Evolutionary conservation across 2,329 filamentous ascomycete genomes (phyloP).

Genomic region (Aspergillus spinulosporus): DNA sequence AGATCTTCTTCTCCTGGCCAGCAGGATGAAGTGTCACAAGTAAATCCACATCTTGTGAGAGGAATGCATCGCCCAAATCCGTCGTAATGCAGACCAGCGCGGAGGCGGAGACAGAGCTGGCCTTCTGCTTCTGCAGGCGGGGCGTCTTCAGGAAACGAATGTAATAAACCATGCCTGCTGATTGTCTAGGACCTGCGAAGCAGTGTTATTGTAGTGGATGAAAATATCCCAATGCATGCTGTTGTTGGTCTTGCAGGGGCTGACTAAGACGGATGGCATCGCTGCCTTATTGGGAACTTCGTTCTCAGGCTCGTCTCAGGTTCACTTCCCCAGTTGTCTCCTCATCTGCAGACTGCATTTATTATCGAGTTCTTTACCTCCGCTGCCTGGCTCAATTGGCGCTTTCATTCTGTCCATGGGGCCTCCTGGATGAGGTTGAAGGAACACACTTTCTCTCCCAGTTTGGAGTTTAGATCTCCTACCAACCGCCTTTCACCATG

Average conservation of each 20-base stretch:
- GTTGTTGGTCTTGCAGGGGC: constrained; percentile 20
- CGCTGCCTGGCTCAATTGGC: background rate
- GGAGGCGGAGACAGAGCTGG: constrained; percentile 45
- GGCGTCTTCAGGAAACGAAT: constrained; percentile 69
- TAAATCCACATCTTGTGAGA: constrained; percentile 45
- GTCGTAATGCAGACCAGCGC: constrained; percentile 65
- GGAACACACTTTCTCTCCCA: background rate
- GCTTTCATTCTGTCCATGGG: constrained; percentile 17
- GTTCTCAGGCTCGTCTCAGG: constrained; percentile 16
- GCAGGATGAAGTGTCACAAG: constrained; percentile 26
- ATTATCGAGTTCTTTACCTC: background rate
- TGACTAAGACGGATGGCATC: constrained; percentile 36
- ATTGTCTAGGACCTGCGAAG: background rate
- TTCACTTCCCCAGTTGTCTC: constrained; percentile 3
- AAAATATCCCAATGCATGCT: background rate
- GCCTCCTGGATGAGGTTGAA: constrained; percentile 16
- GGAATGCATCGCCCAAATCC: constrained; percentile 66
- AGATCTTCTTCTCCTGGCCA: constrained; percentile 18
- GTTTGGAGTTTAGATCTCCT: constrained; percentile 34
- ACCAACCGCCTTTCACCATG: constrained; percentile 42
- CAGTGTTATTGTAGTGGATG: background rate
- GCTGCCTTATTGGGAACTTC: constrained; percentile 12
- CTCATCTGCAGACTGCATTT: constrained; percentile 9
- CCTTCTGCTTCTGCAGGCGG: constrained; percentile 45
- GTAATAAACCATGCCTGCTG: constrained; percentile 56